These are phyloP conservation scores for Lomentospora prolificans DNA, from an alignment of 2,329 filamentous ascomycete species.

Conservation along the genomic window DNA sequence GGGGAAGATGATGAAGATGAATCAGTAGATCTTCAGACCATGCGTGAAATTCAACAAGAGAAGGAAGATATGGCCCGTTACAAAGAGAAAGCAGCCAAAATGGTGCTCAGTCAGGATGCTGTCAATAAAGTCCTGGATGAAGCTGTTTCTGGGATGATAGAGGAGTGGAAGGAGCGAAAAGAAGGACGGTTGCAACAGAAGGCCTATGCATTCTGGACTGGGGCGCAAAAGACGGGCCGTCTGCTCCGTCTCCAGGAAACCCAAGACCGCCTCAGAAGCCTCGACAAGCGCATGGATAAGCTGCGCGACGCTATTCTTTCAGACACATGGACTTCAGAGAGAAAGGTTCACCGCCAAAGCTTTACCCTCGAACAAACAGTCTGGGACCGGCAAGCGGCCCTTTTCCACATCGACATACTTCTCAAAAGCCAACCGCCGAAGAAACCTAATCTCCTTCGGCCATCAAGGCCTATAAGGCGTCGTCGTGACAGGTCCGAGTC, in stretches of 20 bases:
- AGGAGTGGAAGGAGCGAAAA: constrained; percentile 35
- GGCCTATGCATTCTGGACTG: not conserved
- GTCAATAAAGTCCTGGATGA: constrained; percentile 44
- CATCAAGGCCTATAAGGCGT: not conserved
- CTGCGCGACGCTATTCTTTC: constrained; percentile 41
- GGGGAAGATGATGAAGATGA: constrained; percentile 12
- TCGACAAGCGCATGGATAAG: constrained; percentile 44
- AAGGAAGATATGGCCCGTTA: not conserved
- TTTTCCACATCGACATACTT: constrained; percentile 40
- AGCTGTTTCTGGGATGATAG: constrained; percentile 39
- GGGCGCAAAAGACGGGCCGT: not conserved
- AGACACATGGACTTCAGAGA: constrained; percentile 40
- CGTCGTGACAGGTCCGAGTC: not conserved
- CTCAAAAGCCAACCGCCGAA: constrained; percentile 21
- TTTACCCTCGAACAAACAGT: constrained; percentile 55
- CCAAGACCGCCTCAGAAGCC: constrained; percentile 24
- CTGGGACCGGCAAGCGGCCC: constrained; percentile 44
- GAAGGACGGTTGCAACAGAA: not conserved
- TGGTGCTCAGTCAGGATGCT: constrained; percentile 31
- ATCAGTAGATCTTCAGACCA: not conserved
- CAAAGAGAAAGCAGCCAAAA: not conserved
- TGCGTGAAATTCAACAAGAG: not conserved
- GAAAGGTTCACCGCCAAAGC: constrained; percentile 46
- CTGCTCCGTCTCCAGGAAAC: not conserved
- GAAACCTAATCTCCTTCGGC: constrained; percentile 13